phyloP scores from a whole-genome alignment of 2,329 filamentous ascomycete genomes.

The Metarhizium guizhouense region DNA sequence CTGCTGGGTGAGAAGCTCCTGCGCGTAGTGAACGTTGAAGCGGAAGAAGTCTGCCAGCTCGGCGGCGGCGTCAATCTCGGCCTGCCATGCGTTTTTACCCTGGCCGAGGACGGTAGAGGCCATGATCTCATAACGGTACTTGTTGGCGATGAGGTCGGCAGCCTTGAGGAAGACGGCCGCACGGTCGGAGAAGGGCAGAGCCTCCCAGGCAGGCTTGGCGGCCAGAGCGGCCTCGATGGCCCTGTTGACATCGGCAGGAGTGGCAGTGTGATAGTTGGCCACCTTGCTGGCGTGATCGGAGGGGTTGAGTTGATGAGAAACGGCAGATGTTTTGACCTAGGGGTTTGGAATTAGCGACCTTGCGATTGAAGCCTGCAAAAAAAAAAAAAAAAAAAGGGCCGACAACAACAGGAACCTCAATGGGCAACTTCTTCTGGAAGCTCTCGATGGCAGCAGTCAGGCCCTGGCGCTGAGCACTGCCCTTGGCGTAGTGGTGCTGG shows the following conservation, averaged over 20 bases:
- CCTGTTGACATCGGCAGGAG: constrained; percentile 61
- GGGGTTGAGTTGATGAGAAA: constrained; percentile 70
- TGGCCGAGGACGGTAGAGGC: constrained; percentile 92
- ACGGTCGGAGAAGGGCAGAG: constrained; percentile 78
- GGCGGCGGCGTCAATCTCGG: constrained; percentile 93
- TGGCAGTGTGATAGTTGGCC: constrained; percentile 79
- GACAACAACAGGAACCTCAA: constrained; percentile 76
- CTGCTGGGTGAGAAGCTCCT: constrained; percentile 83
- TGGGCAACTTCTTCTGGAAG: constrained; percentile 57
- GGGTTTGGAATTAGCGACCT: neutral
- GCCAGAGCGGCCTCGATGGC: constrained; percentile 79
- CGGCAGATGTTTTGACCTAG: constrained; percentile 59
- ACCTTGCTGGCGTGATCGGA: constrained; percentile 67
- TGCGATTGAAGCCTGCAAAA: neutral
- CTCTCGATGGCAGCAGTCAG: constrained; percentile 65
- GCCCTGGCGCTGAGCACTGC: constrained; percentile 67
- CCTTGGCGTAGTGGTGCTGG: constrained; percentile 83
- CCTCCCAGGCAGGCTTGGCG: constrained; percentile 82
- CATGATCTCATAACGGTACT: constrained; percentile 96
- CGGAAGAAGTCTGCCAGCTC: constrained; percentile 89
- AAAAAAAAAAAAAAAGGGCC: constrained; percentile 24
- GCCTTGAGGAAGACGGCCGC: constrained; percentile 94
- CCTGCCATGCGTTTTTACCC: constrained; percentile 98
- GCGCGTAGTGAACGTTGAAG: constrained; percentile 89
- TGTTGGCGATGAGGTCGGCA: constrained; percentile 78